Conservation (phyloP, 1,139 yeast species). For the Taiozyma onychis region DNA sequence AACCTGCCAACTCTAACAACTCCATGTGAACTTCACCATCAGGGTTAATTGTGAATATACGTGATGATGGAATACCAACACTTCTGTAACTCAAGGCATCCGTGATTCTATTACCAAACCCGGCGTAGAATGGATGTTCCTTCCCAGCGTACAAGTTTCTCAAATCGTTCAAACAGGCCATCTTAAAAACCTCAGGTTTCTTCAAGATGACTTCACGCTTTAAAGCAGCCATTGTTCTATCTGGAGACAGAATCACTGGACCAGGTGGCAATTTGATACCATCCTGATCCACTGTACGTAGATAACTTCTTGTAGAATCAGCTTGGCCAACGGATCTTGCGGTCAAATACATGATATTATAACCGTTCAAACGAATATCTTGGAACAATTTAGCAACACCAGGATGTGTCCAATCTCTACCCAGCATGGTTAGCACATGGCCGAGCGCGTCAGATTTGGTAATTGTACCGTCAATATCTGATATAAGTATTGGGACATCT, state of each 20-base stretch:
- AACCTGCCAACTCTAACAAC: constrained; percentile 88
- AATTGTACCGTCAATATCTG: constrained; percentile 98
- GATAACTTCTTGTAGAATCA: constrained; percentile 82
- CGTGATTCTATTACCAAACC: constrained; percentile 94
- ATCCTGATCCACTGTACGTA: constrained; percentile 72
- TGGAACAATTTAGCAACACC: constrained; percentile 91
- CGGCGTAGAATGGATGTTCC: constrained; percentile 87
- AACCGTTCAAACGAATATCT: constrained; percentile 83
- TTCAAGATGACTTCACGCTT: constrained; percentile 86
- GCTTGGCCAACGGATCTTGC: constrained; percentile 97
- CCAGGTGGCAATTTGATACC: constrained; percentile 76
- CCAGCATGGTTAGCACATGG: constrained; percentile 88
- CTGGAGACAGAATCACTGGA: constrained; percentile 95
- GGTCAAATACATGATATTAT: constrained; percentile 87
- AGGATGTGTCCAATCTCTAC: constrained; percentile 96
- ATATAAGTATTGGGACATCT: constrained; percentile 84
- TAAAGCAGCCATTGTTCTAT: constrained; percentile 93
- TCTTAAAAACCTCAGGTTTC: constrained; percentile 95
- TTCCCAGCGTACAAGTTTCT: constrained; percentile 48
- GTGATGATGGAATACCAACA: constrained; percentile 89
- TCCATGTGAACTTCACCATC: constrained; percentile 98
- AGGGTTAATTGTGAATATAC: constrained; percentile 94
- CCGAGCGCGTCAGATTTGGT: constrained; percentile 98
- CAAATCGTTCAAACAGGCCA: constrained; percentile 93
- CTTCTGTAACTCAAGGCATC: constrained; percentile 95